Evolutionary conservation across 345 rosid species (phyloP).

Genomic region (Balakata baccata): DNA sequence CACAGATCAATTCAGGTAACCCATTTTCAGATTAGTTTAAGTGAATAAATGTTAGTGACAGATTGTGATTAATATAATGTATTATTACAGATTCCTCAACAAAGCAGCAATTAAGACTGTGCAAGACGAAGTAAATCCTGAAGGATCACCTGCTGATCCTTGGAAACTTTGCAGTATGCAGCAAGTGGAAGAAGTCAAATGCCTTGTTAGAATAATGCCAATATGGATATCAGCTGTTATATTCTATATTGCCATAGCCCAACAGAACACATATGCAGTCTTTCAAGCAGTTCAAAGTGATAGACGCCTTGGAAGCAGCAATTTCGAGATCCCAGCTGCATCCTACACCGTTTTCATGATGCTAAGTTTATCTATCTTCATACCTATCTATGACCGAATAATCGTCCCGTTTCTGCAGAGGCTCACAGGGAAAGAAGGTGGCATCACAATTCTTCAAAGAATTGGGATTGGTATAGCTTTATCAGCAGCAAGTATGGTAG

Average conservation of each 20-base stretch:
- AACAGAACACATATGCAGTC: slow-evolving; percentile 40
- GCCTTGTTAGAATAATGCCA: slow-evolving; percentile 45
- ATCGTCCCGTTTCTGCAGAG: slow-evolving; percentile 34
- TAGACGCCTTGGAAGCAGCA: slow-evolving; percentile 34
- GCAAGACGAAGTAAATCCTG: slow-evolving; percentile 31
- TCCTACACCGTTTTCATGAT: slow-evolving; percentile 41
- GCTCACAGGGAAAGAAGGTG: slow-evolving; percentile 44
- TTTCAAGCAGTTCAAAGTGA: slow-evolving; percentile 48
- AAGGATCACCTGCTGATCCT: slow-evolving; percentile 46
- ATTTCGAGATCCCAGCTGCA: slow-evolving; percentile 43
- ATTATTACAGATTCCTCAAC: slow-evolving; percentile 33
- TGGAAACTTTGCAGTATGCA: slow-evolving; percentile 55
- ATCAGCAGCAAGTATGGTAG: slow-evolving; percentile 30
- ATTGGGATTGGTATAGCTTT: slow-evolving; percentile 36
- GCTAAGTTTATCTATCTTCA: slow-evolving; percentile 38
- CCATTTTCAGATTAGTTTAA: neutral
- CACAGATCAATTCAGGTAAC: slow-evolving; percentile 48
- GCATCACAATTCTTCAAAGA: slow-evolving; percentile 48
- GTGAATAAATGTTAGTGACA: neutral
- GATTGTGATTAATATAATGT: neutral
- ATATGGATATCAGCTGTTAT: slow-evolving; percentile 39
- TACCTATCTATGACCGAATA: slow-evolving; percentile 41
- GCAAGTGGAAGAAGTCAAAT: slow-evolving; percentile 54
- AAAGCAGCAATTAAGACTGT: slow-evolving; percentile 43
- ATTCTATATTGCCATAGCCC: slow-evolving; percentile 29